A percentile compares a stretch with the other conserved stretches of the same genome.
Conservation (phyloP, 2,329 filamentous ascomycete species). For the Penicillium sp. region DNA sequence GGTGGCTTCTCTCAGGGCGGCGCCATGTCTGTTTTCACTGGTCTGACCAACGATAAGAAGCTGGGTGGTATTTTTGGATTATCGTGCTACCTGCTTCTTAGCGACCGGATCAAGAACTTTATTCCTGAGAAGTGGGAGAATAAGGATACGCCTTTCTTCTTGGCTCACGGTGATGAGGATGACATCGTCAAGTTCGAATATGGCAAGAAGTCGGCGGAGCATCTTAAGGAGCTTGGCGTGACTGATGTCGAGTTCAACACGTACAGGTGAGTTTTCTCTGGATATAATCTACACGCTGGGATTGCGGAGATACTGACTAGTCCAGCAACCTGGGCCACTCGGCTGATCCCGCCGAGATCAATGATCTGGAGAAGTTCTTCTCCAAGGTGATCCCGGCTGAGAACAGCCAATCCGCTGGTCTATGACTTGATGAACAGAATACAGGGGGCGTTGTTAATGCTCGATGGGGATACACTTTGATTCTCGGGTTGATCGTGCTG, state of each 20-base stretch:
- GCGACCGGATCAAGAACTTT: conserved; percentile 64
- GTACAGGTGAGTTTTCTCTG: conserved; percentile 65
- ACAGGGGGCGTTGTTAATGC: background rate
- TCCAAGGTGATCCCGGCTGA: conserved; percentile 56
- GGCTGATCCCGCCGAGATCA: conserved; percentile 76
- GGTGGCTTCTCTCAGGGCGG: conserved; percentile 73
- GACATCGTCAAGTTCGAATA: conserved; percentile 71
- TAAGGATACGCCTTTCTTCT: conserved; percentile 79
- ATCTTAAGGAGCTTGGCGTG: conserved; percentile 71
- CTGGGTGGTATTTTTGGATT: conserved; percentile 87
- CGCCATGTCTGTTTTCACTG: conserved; percentile 81
- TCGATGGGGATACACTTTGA: conserved; percentile 21
- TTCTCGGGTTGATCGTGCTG: conserved; percentile 31
- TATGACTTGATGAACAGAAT: conserved; percentile 38
- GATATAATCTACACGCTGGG: background rate
- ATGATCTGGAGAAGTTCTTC: conserved; percentile 74
- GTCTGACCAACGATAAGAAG: conserved; percentile 73
- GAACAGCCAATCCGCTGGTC: conserved; percentile 34
- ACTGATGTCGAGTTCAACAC: conserved; percentile 72
- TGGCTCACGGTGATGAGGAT: conserved; percentile 85
- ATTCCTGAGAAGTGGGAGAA: conserved; percentile 63
- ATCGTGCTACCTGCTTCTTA: conserved; percentile 78
- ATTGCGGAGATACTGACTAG: conserved; percentile 10
- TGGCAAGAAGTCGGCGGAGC: conserved; percentile 69
- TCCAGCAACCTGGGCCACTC: conserved; percentile 72